These are phyloP conservation scores for Brassica hybrid DNA, from an alignment of 441 rosid genomes.

Conservation along the genomic window DNA sequence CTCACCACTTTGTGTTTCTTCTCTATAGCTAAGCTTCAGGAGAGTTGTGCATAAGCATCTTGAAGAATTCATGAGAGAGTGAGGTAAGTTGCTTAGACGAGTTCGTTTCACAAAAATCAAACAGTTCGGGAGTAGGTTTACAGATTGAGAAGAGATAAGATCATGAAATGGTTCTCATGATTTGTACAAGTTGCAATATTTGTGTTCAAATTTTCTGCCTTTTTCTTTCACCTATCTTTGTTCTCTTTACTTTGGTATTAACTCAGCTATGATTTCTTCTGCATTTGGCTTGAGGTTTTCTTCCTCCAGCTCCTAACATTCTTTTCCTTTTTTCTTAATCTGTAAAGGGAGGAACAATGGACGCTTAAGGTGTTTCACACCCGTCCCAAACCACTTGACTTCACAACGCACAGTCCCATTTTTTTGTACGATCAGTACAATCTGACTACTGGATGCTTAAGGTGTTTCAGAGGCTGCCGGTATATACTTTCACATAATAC, in stretches of 20 bases:
- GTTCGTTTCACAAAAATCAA: background rate
- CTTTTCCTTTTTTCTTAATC: conserved; percentile 25
- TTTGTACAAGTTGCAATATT: background rate
- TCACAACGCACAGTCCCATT: too few relatives aligned
- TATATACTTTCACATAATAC: background rate
- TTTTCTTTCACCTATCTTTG: background rate
- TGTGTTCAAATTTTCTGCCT: background rate
- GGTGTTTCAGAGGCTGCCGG: background rate
- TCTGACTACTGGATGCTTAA: too few relatives aligned
- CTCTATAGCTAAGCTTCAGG: conserved; percentile 8
- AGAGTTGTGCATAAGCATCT: background rate
- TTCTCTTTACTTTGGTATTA: conserved; percentile 2
- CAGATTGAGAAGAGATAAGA: conserved; percentile 5
- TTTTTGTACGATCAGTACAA: too few relatives aligned
- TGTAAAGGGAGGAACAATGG: conserved; percentile 66
- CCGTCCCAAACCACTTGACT: too few relatives aligned
- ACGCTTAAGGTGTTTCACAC: too few relatives aligned
- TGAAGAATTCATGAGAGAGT: conserved; percentile 1
- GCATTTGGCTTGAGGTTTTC: conserved; percentile 14
- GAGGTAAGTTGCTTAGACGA: background rate
- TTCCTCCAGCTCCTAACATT: background rate
- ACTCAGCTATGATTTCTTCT: background rate
- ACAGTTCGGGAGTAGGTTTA: background rate
- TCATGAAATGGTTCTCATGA: conserved; percentile 11
- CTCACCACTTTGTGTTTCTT: conserved; percentile 24